Percentiles rank a stretch among this genome's conserved stretches.
Conservation (phyloP, 768 basidiomycete species). For the Pilatotrama ljubarskyi region DNA sequence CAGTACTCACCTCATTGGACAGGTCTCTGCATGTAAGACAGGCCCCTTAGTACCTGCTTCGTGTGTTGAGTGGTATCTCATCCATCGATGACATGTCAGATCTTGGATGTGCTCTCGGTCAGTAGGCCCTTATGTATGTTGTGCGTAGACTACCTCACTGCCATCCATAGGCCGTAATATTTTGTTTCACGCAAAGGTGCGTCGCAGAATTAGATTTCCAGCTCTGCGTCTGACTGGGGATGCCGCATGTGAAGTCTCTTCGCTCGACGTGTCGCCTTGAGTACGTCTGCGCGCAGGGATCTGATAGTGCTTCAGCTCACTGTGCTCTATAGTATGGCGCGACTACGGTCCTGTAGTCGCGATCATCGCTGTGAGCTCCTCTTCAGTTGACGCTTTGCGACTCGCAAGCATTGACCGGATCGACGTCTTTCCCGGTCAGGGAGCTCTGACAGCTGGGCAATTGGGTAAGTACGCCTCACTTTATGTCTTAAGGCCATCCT, state of each 20-base stretch:
- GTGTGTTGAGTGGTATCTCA: background rate
- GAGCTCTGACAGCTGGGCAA: background rate
- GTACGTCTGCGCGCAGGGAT: no score
- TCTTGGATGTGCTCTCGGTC: constrained; percentile 3
- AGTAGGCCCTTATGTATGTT: background rate
- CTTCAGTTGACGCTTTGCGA: background rate
- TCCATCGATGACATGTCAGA: background rate
- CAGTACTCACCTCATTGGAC: background rate
- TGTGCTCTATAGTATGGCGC: background rate
- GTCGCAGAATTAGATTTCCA: background rate
- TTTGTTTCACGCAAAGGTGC: constrained; percentile 6
- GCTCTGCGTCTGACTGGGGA: background rate
- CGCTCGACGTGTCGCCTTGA: background rate
- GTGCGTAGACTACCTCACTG: background rate
- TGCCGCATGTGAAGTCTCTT: background rate
- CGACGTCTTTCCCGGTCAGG: background rate
- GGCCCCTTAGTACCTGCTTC: no score
- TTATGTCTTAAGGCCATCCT: background rate
- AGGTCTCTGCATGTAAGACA: background rate
- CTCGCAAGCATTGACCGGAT: background rate
- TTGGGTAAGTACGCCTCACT: background rate
- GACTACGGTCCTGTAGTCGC: background rate
- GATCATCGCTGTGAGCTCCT: background rate
- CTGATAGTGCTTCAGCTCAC: no score
- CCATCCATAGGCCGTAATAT: background rate